Evolutionary conservation across 2,329 filamentous ascomycete genomes (phyloP).

Genomic region (Xylariaceae sp.): DNA sequence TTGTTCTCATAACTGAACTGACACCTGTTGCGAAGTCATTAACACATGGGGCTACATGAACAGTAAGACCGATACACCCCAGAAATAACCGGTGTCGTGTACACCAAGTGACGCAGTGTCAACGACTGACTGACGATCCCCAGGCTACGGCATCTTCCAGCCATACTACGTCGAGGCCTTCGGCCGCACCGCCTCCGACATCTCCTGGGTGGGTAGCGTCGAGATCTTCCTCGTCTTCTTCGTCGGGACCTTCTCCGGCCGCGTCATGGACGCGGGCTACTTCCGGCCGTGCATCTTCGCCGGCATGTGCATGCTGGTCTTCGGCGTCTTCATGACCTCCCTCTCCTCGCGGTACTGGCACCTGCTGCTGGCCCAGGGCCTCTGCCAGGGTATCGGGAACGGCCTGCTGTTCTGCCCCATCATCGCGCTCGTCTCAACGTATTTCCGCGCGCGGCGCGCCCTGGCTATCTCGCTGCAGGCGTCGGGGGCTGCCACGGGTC

Average conservation of each 20-base stretch:
- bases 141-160: no score
- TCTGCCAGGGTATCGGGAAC: slow-evolving; percentile 2
- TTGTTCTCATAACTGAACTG: no score
- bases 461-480: slow-evolving; percentile 2
- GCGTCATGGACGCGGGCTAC: slow-evolving; percentile 2
- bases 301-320: slow-evolving; percentile 1
- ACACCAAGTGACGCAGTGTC: no score
- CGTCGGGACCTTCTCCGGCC: slow-evolving; percentile 4
- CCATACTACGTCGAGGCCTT: no score
- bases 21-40: no score
- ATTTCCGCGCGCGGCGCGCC: slow-evolving; percentile 2
- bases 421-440: slow-evolving; percentile 1
- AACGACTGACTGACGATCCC: no score
- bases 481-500: neutral
- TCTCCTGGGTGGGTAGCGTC: slow-evolving; percentile 2
- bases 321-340: slow-evolving; percentile 3
- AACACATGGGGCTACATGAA: no score
- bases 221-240: slow-evolving; percentile 4
- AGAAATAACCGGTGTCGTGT: no score
- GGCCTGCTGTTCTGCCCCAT: slow-evolving; percentile 2
- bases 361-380: slow-evolving; percentile 3
- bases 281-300: slow-evolving; percentile 2
- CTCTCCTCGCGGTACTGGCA: slow-evolving; percentile 4
- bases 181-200: neutral
- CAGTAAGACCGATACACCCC: no score